Evolutionary conservation across 2,329 filamentous ascomycete genomes (phyloP).

Genomic region (Penicillium sclerotigenum): DNA sequence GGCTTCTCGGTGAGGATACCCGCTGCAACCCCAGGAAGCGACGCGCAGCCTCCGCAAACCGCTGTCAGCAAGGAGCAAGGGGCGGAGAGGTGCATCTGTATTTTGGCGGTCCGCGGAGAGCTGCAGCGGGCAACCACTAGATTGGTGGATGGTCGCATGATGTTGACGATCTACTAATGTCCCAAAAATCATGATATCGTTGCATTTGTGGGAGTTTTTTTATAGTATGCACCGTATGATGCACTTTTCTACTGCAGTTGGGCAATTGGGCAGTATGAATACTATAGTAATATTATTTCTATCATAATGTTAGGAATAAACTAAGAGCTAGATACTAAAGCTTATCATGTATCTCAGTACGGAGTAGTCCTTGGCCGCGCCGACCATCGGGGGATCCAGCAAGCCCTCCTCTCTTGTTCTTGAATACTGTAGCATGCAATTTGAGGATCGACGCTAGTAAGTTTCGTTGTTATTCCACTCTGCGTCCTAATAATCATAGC

Average conservation of each 20-base stretch:
- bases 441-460: too few relatives aligned
- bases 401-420: too few relatives aligned
- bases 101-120: neutral
- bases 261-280: neutral
- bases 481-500: too few relatives aligned
- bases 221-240: neutral
- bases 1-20: slow-evolving; percentile 1
- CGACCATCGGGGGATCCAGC: slow-evolving; percentile 7
- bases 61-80: neutral
- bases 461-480: too few relatives aligned
- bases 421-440: too few relatives aligned
- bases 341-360: neutral
- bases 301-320: neutral
- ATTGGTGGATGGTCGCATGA: neutral
- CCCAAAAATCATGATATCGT: neutral
- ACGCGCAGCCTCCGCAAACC: neutral
- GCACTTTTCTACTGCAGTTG: neutral
- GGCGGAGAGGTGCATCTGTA: neutral
- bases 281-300: neutral
- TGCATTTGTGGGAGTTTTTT: neutral
- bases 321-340: neutral
- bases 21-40: neutral
- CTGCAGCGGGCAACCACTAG: neutral
- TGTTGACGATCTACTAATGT: neutral
- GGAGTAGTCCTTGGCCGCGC: neutral